phyloP scores from a whole-genome alignment of 2,329 filamentous ascomycete species.

The Cadophora luteo-olivacea region DNA sequence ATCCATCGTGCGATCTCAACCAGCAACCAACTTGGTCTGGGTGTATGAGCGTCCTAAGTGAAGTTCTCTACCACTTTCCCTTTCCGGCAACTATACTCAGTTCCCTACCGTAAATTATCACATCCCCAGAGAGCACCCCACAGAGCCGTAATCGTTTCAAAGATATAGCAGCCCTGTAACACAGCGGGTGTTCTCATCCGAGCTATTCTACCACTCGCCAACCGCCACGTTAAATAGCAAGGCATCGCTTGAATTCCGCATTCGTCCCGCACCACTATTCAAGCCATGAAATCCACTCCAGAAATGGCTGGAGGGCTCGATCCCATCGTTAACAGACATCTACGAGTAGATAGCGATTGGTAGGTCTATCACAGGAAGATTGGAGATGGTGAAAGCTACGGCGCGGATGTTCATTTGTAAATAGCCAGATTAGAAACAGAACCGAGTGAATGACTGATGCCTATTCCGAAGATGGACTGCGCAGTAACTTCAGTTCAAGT shows the following conservation, averaged over 20 bases:
- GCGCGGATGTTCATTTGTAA: too few relatives aligned
- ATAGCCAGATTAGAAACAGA: too few relatives aligned
- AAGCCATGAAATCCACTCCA: too few relatives aligned
- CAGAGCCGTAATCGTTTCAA: not conserved
- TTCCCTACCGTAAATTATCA: not conserved
- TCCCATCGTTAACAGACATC: too few relatives aligned
- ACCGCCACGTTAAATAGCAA: not conserved
- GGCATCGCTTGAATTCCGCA: not conserved
- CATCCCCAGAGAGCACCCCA: not conserved
- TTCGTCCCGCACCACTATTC: not conserved
- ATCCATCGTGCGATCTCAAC: not conserved
- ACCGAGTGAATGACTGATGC: too few relatives aligned
- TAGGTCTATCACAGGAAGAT: too few relatives aligned
- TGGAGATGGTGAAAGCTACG: too few relatives aligned
- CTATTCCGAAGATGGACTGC: too few relatives aligned
- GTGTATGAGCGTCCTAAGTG: not conserved
- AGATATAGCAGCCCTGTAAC: not conserved
- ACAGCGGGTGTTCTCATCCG: conserved; percentile 1
- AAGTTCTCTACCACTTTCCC: not conserved
- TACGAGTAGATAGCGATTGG: too few relatives aligned
- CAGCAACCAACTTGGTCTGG: not conserved
- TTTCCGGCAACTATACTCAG: not conserved
- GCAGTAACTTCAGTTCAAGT: too few relatives aligned
- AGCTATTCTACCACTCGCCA: conserved; percentile 1
- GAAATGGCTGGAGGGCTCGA: too few relatives aligned